A percentile compares a stretch with the other conserved stretches of the same genome.
Evolutionary conservation across 768 basidiomycete genomes (phyloP).

Genomic region (Pluteus cervinus): DNA sequence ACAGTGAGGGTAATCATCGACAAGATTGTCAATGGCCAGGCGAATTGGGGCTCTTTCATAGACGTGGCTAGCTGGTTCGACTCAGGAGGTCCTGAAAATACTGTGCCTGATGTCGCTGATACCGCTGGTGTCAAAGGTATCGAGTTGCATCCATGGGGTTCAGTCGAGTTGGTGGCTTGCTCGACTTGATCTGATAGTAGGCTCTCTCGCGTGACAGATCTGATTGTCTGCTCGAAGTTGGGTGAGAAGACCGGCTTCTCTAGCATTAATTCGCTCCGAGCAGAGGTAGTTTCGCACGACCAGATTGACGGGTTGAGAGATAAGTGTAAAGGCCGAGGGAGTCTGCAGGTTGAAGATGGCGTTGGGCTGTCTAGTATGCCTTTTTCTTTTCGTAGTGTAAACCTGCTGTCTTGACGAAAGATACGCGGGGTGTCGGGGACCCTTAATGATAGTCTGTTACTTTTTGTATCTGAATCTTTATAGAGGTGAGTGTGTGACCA

Average conservation of each 20-base stretch:
- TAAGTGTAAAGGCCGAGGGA: slow-evolving; percentile 11
- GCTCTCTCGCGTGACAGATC: no score
- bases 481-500: slow-evolving; percentile 76
- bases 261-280: slow-evolving; percentile 19
- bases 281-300: slow-evolving; percentile 11
- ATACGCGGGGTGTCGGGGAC: slow-evolving; percentile 26
- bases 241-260: slow-evolving; percentile 1
- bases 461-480: slow-evolving; percentile 39
- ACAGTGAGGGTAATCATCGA: slow-evolving; percentile 56
- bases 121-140: slow-evolving; percentile 1
- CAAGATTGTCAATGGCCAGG: slow-evolving; percentile 48
- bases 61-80: no score
- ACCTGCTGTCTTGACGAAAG: slow-evolving; percentile 7
- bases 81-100: no score
- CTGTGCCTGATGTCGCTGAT: no score
- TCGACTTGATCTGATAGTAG: not conserved
- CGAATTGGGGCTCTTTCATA: slow-evolving; percentile 46
- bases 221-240: not conserved
- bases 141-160: not conserved
- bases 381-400: slow-evolving; percentile 2
- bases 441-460: slow-evolving; percentile 28
- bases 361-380: slow-evolving; percentile 5
- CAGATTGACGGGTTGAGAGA: slow-evolving; percentile 13
- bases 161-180: not conserved
- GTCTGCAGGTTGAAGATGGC: slow-evolving; percentile 8